Evolutionary conservation across 768 basidiomycete species (phyloP), one percentile per base, ranked within the genome.

Genomic region (Gyrodon lividus): DNA sequence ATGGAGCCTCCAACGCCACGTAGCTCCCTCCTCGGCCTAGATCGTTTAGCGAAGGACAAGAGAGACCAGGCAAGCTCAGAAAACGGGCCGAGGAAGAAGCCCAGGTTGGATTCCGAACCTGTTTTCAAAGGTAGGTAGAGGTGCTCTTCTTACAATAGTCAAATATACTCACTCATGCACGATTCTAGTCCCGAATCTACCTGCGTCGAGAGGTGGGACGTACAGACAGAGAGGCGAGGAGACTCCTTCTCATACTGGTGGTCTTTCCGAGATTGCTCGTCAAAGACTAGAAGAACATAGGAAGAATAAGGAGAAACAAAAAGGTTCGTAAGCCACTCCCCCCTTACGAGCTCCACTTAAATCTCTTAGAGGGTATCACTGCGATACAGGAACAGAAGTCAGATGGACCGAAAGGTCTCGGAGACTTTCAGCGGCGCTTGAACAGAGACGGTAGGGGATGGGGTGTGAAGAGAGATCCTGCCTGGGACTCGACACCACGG

Each of bases 171-270:
- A 28, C 10, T 31, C 60, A 59, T 48, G 24, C 8, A 20, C 16
- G 13, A 14, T 12, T 14, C 5, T 51, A 97, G 95, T 98, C 17
- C 95, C 95, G 0, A 78, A 69, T 34, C 67, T 95, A 19, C 95
- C 93, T 52, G 72, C 74, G 13, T 74, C 74, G 26, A 77, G 81
- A 41, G 70, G 65, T 35, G 68, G 73, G n/a, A 83, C 86, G 61
- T 64, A 77, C 2, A 80, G 96, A 5, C 84, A 89, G 54, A 75
- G 89, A 52, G 89, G 84, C 0, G 87, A 88, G 59, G 96, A 97
- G 58, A 98, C 96, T 0, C 96, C 96, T 0, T 96, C 95, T 17
- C 90, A 95, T 64, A 86, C 91, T 3, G 89, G 91, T 33, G 96
- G 96, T 14, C 72, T 99, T 17, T 89, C 92, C 1, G 88, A 91